phyloP scores from a whole-genome alignment of 2,329 filamentous ascomycete species.

The Botryosphaeria dothidea region DNA sequence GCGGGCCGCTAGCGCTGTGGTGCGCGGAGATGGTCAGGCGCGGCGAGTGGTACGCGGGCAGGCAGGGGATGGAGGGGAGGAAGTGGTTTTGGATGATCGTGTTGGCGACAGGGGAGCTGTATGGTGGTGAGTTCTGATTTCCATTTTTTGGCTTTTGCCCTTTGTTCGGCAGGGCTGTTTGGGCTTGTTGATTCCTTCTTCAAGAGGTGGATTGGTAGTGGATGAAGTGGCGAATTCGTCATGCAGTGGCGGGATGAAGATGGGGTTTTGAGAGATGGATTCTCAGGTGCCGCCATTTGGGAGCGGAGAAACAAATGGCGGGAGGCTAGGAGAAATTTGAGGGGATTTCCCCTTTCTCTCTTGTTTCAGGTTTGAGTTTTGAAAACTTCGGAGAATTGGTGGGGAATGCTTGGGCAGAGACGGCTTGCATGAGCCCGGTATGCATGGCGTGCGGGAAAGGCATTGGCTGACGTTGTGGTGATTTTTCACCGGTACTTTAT shows the following conservation, averaged over 20 bases:
- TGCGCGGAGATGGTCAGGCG: slow-evolving; percentile 55
- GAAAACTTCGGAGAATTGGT: slow-evolving; percentile 13
- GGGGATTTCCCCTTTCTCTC: neutral
- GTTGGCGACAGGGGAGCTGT: slow-evolving; percentile 64
- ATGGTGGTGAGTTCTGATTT: slow-evolving; percentile 49
- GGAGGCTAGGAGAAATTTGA: neutral
- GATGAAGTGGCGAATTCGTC: too few species aligned
- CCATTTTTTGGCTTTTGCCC: neutral
- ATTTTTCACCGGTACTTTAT: slow-evolving; percentile 19
- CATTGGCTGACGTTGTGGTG: slow-evolving; percentile 39
- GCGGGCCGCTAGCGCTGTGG: slow-evolving; percentile 58
- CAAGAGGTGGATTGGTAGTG: too few species aligned
- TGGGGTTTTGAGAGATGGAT: neutral
- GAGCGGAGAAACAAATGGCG: neutral
- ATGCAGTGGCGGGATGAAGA: too few species aligned
- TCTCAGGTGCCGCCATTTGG: neutral
- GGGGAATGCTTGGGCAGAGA: slow-evolving; percentile 23
- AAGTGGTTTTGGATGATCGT: slow-evolving; percentile 57
- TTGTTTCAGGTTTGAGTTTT: neutral
- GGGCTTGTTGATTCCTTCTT: too few species aligned
- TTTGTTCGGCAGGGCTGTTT: neutral
- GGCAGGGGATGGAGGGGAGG: slow-evolving; percentile 33
- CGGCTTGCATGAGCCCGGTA: slow-evolving; percentile 21
- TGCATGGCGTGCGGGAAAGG: slow-evolving; percentile 22
- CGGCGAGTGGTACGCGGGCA: slow-evolving; percentile 28